Base-by-base conservation (phyloP, 2,329 filamentous ascomycete species). In the Cordyceps fumosorosea region DNA sequence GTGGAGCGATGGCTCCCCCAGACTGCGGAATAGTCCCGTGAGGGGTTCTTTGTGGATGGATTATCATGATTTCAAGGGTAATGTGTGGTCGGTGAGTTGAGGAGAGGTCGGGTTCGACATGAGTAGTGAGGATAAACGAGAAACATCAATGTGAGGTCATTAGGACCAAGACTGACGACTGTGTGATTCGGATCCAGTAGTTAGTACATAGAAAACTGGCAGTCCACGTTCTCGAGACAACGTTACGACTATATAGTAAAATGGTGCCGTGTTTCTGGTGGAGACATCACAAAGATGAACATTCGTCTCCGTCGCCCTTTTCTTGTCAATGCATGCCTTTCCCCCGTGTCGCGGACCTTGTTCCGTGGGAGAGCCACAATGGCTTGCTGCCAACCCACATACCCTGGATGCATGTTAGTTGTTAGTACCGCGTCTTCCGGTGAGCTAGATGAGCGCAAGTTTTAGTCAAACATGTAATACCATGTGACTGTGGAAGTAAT, bases 1-100 rank as follows among this genome's bases (percentile, higher is more conserved):
- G 56, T 58, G 56, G 56, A 40, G 26, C 29, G 29, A 29, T 29
- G 29, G 26, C 12, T 14, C 20, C 44, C 56, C 44, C 44, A 58
- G 32, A 50, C 44, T 48, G 56, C 56, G 56, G 56, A 58, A 58
- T 58, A 12, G 20, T 22, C 10, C 44, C 56, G 56, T 44, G 20
- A 12, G 24, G 29, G 42, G 42, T 37, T 37, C 24, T 47, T 29
- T n/a, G 24, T 18, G 24, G 54, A 18, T 26, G 42, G n/a, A 3
- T 32, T n/a, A 32, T 37, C 2, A 14, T 37, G 34, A 11, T 37
- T 2, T 14, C 3, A 14, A 37, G 34, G 34, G 34, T 14, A 37
- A 37, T 37, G 11, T 3, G 11, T 8, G 8, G 32, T 11, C 10
- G 32, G 32, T 6, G 32, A 12, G 10, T 34, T 11, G 32, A 34